Conservation (phyloP, 352 stramenopile genomes). For the Halophytophthora batemanensis region DNA sequence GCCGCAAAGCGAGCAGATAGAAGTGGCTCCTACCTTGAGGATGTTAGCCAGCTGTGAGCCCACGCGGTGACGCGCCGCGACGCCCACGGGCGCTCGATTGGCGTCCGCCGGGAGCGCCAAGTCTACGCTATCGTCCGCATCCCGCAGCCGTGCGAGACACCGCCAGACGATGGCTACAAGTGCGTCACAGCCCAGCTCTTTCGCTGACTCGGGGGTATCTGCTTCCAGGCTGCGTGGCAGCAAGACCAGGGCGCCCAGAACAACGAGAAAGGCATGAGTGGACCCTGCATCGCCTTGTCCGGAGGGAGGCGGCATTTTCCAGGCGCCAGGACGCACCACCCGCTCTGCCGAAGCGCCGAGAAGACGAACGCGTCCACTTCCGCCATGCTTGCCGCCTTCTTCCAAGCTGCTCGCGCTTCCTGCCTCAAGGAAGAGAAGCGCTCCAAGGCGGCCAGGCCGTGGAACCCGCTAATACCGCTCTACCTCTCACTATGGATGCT, state of each 20-base stretch:
- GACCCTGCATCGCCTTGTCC: neutral
- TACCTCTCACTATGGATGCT: too few species aligned
- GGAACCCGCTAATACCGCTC: too few species aligned
- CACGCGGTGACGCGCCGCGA: slow-evolving; percentile 72
- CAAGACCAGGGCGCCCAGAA: slow-evolving; percentile 1
- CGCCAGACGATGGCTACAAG: slow-evolving; percentile 46
- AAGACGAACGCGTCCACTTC: slow-evolving; percentile 47
- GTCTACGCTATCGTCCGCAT: slow-evolving; percentile 14
- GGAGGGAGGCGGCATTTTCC: too few species aligned
- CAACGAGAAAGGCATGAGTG: neutral
- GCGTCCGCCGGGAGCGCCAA: slow-evolving; percentile 23
- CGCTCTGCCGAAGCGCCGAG: slow-evolving; percentile 47
- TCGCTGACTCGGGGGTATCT: slow-evolving; percentile 15
- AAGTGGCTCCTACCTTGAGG: slow-evolving; percentile 49
- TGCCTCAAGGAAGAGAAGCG: neutral
- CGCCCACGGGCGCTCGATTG: slow-evolving; percentile 34
- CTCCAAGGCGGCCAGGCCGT: too few species aligned
- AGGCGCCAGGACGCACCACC: slow-evolving; percentile 23
- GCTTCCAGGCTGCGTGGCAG: slow-evolving; percentile 13
- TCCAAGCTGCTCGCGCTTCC: too few species aligned
- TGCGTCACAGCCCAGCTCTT: slow-evolving; percentile 36
- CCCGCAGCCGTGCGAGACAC: slow-evolving; percentile 41
- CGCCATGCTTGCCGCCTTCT: slow-evolving; percentile 20
- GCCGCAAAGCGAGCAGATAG: slow-evolving; percentile 6
- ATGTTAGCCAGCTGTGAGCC: slow-evolving; percentile 68